phyloP scores from a whole-genome alignment of 2,329 filamentous ascomycete species.

The Exophiala sideris region DNA sequence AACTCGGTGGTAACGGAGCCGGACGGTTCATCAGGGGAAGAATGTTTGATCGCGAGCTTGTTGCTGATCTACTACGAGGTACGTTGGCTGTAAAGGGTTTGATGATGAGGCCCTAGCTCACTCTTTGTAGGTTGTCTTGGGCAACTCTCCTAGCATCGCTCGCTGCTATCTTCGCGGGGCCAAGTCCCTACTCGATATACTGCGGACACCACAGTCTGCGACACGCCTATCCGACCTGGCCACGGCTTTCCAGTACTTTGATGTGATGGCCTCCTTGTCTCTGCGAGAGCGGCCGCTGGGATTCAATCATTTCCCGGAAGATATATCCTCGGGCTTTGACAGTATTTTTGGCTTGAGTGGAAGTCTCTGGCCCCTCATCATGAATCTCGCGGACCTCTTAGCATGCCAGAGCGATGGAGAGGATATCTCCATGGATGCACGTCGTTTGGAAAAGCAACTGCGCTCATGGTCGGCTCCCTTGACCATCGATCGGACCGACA shows the following conservation, averaged over 20 bases:
- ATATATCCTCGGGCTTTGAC: background rate
- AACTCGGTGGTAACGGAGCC: background rate
- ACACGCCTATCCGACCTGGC: background rate
- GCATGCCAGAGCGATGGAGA: background rate
- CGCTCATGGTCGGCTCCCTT: background rate
- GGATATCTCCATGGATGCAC: background rate
- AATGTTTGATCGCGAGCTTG: background rate
- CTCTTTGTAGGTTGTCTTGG: background rate
- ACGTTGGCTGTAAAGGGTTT: background rate
- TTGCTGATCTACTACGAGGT: background rate
- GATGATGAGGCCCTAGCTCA: background rate
- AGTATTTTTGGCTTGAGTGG: background rate
- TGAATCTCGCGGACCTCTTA: background rate
- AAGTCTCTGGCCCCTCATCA: background rate
- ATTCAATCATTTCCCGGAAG: background rate
- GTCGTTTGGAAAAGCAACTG: background rate
- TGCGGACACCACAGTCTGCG: background rate
- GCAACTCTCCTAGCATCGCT: background rate
- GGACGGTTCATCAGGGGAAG: background rate
- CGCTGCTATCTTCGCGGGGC: background rate
- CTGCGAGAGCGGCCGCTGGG: background rate
- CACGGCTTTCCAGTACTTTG: background rate
- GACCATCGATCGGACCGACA: background rate
- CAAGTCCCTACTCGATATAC: background rate
- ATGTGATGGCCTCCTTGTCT: conserved; percentile 1